These are phyloP conservation scores for Tetrahymena thermophila DNA, from an alignment of 73 alveolate genomes.

Conservation along the genomic window DNA sequence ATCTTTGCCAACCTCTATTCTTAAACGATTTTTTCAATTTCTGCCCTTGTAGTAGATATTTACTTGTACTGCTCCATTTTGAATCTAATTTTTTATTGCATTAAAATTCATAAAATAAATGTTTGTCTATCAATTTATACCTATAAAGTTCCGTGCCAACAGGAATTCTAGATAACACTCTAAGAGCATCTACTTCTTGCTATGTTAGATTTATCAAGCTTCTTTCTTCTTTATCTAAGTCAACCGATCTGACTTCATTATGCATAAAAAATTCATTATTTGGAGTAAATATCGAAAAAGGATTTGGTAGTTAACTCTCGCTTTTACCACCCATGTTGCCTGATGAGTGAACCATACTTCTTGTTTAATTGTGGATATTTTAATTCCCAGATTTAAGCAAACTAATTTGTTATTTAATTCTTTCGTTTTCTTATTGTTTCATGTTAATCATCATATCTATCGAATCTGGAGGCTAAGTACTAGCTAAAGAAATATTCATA, in stretches of 20 bases:
- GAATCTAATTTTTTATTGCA: constrained; percentile 22
- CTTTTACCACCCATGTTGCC: background rate
- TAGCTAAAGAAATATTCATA: background rate
- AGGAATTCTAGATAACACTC: constrained; percentile 73
- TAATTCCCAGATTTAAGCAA: background rate
- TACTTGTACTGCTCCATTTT: constrained; percentile 80
- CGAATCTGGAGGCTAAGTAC: background rate
- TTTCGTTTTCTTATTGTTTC: background rate
- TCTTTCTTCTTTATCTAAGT: constrained; percentile 77
- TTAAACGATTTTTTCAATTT: constrained; percentile 75
- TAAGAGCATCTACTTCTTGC: constrained; percentile 68
- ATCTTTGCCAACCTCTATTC: constrained; percentile 73
- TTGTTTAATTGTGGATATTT: background rate
- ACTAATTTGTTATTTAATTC: background rate
- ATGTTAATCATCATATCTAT: background rate
- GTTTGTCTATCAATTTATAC: background rate
- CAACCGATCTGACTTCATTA: constrained; percentile 60
- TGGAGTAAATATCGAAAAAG: constrained; percentile 23
- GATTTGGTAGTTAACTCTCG: background rate
- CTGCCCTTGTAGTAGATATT: constrained; percentile 66
- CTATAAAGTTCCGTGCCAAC: constrained; percentile 67
- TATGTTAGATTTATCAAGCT: constrained; percentile 64
- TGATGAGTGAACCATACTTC: background rate
- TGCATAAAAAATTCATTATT: constrained; percentile 57
- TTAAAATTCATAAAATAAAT: background rate